phyloP scores from a whole-genome alignment of 192 early-diverging fungal genomes.

The Funneliformis geosporum region DNA sequence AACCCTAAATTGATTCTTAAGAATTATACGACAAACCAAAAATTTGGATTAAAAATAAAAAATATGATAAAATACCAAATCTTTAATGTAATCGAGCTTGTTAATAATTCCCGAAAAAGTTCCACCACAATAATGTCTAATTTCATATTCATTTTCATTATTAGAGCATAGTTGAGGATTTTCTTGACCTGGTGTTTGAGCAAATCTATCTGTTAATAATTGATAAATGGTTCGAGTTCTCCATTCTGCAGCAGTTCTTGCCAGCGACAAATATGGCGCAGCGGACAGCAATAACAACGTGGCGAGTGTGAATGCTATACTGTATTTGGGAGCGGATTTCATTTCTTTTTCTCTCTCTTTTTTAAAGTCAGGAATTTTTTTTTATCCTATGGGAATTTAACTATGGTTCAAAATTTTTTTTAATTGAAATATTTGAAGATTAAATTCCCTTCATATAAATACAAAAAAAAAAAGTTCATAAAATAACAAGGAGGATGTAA shows the following conservation, averaged over 20 bases:
- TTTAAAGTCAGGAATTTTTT: too few relatives aligned
- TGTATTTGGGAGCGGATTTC: too few relatives aligned
- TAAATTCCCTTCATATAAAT: too few relatives aligned
- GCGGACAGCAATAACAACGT: neutral
- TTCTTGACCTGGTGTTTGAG: slow-evolving; percentile 32
- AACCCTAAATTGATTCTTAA: slow-evolving; percentile 36
- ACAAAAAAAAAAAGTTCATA: too few relatives aligned
- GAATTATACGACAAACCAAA: neutral
- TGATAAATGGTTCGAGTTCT: slow-evolving; percentile 47
- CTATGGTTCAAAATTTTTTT: too few relatives aligned
- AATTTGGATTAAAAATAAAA: neutral
- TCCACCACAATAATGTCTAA: slow-evolving; percentile 49
- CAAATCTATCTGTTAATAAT: slow-evolving; percentile 51
- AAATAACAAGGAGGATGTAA: too few relatives aligned
- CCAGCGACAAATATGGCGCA: neutral
- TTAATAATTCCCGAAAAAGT: slow-evolving; percentile 45
- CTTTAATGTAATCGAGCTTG: slow-evolving; percentile 50
- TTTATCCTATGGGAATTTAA: too few relatives aligned
- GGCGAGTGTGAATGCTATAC: neutral
- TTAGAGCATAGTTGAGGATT: slow-evolving; percentile 22
- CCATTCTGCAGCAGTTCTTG: slow-evolving; percentile 38
- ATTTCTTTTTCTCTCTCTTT: too few relatives aligned
- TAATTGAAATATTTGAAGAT: too few relatives aligned
- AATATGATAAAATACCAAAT: neutral
- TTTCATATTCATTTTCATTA: slow-evolving; percentile 6